Conservation (phyloP, 768 basidiomycete genomes). For the Cubamyces sp. region DNA sequence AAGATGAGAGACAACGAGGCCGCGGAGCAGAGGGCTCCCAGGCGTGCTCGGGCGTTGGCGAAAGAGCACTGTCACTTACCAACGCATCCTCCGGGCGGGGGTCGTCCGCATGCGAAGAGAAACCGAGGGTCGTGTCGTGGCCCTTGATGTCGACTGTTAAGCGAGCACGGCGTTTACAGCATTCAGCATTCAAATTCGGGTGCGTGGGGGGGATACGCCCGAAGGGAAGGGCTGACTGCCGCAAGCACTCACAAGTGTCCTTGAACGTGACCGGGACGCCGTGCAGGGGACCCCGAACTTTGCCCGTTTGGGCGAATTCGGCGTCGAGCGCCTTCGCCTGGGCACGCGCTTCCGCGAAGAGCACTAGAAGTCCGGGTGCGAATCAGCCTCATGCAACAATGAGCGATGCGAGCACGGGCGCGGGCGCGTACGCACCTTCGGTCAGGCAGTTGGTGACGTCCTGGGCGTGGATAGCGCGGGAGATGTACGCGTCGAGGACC, state of each 20-base stretch:
- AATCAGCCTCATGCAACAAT: not conserved
- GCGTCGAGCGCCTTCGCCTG: conserved; percentile 68
- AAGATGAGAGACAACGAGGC: conserved; percentile 1
- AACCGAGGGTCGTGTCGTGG: conserved; percentile 70
- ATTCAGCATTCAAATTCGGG: not conserved
- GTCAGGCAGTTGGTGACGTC: conserved; percentile 75
- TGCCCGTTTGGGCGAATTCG: conserved; percentile 60
- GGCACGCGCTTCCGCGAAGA: conserved; percentile 68
- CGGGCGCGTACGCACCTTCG: conserved; percentile 54
- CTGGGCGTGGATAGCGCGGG: conserved; percentile 59
- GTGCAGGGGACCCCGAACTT: conserved; percentile 70
- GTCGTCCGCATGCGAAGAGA: conserved; percentile 65
- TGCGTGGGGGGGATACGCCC: not conserved
- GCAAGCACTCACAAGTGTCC: conserved; percentile 56
- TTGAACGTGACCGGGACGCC: conserved; percentile 83
- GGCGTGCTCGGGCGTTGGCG: too few relatives aligned
- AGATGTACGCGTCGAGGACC: conserved; percentile 49
- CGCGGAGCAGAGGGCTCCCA: not conserved
- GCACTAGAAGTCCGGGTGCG: conserved; percentile 48
- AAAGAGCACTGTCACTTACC: conserved; percentile 47
- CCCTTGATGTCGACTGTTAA: conserved; percentile 60
- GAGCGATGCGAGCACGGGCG: not conserved
- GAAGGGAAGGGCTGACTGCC: not conserved
- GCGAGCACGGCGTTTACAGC: not conserved
- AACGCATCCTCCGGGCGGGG: conserved; percentile 63